phyloP scores from a whole-genome alignment of 257 asterid species.

The Salvia miltiorrhiza region DNA sequence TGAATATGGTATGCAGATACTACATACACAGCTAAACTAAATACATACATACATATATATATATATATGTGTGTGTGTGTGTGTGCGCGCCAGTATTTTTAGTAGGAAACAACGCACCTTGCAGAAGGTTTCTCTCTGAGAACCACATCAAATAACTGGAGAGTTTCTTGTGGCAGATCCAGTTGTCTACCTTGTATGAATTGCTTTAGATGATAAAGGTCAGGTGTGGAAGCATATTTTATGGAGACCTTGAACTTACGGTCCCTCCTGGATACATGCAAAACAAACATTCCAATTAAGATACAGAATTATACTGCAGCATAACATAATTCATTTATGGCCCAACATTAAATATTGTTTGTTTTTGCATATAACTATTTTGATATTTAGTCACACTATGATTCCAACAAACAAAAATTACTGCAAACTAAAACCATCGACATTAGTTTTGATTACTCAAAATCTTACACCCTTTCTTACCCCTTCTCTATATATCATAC shows the following conservation, averaged over 20 bases:
- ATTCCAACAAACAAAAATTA: background rate
- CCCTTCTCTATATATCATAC: too few species aligned
- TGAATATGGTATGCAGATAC: background rate
- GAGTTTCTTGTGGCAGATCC: slow-evolving; percentile 67
- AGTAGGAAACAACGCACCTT: slow-evolving; percentile 15
- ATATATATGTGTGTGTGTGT: background rate
- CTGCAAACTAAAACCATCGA: background rate
- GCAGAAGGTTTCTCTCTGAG: slow-evolving; percentile 55
- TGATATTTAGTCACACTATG: background rate
- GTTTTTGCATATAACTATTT: background rate
- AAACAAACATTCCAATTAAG: background rate
- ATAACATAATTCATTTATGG: background rate
- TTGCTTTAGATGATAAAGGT: slow-evolving; percentile 47
- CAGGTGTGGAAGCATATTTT: slow-evolving; percentile 61
- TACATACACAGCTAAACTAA: background rate
- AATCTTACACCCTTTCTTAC: too few species aligned
- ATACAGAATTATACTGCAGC: background rate
- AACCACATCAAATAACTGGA: slow-evolving; percentile 80
- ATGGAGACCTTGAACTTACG: slow-evolving; percentile 53
- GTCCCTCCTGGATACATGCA: slow-evolving; percentile 49
- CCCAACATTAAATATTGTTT: background rate
- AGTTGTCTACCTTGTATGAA: slow-evolving; percentile 46
- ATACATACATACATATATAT: too few species aligned
- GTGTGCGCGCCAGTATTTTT: background rate
- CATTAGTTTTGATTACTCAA: too few species aligned